Base-by-base conservation (phyloP, 2,329 filamentous ascomycete species). In the Talaromyces verruculosus region DNA sequence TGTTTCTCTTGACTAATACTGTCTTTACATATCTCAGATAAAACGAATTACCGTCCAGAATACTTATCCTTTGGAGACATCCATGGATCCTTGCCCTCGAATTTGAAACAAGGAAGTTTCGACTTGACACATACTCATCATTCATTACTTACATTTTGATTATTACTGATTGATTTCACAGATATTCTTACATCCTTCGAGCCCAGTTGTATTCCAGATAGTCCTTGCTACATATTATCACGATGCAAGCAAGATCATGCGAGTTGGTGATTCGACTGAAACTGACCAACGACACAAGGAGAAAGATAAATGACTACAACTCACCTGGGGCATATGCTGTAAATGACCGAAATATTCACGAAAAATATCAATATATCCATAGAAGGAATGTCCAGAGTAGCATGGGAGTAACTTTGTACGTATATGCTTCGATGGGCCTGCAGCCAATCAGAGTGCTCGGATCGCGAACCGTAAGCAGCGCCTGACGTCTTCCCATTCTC, bases 401-500 rank as follows among this genome's bases (percentile, higher is more conserved):
- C 3, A 30, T 33, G 1, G 49, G 11, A 39, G 53, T 22, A 35
- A 19, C 19, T 7, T 37, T 15, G n/a, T 25, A 37, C 25, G 33
- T n/a, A 25, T 37, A 37, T 37, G 25, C 41, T 47, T 22, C 5
- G 33, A 63, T 37, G n/a, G 11, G 35, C 13, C 22, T 17, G 33
- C 22, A 49, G n/a, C 61, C 61, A 63, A 63, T 63, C 19, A 63
- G 47, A 55, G n/a, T 30, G 45, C 61, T 49, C 43, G 43, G 22
- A 35, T 30, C 41, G 22, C 58, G 25, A 51, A 35, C 43, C 60
- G 43, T 30, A 35, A 30, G 37, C 13, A 35, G 28, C 41, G 25
- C 35, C 35, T 62, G 59, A 62, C 58, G 58, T 65, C 64, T 45
- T 62, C 5, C 57, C 22, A 33, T 33, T 33, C 49, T 53, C 59